phyloP scores from a whole-genome alignment of 2,329 filamentous ascomycete genomes.

The Colletotrichum trifolii region DNA sequence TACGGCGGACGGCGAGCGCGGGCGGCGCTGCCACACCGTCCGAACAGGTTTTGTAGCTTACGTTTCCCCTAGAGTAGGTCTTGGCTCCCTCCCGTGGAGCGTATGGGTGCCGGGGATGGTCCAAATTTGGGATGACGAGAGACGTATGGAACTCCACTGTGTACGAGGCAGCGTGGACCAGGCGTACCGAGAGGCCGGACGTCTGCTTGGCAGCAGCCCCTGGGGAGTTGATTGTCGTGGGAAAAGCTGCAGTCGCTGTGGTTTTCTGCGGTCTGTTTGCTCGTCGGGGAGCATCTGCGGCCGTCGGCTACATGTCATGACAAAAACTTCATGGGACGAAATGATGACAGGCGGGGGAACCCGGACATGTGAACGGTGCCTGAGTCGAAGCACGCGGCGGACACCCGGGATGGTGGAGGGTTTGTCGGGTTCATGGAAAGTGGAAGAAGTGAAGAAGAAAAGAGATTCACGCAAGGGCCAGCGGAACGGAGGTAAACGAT shows the following conservation, averaged over 20 bases:
- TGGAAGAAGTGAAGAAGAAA: constrained; percentile 13
- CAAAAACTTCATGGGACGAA: constrained; percentile 32
- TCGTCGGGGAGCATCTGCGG: constrained; percentile 19
- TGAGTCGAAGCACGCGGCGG: background rate
- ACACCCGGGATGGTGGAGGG: background rate
- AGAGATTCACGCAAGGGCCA: background rate
- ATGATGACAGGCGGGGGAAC: constrained; percentile 25
- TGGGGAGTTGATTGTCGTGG: background rate
- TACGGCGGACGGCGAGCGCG: constrained; percentile 28
- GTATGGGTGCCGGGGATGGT: constrained; percentile 25
- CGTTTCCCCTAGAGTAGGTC: constrained; percentile 33
- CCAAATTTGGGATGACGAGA: constrained; percentile 31
- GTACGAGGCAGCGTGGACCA: constrained; percentile 34
- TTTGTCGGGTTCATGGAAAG: background rate
- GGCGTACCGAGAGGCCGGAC: constrained; percentile 24
- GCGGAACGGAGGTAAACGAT: constrained; percentile 18
- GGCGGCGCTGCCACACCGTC: constrained; percentile 33
- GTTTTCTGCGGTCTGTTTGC: constrained; percentile 4
- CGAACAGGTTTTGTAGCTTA: constrained; percentile 35
- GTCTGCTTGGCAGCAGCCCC: constrained; percentile 21
- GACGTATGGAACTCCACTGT: constrained; percentile 31
- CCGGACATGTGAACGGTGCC: constrained; percentile 22
- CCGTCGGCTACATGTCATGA: constrained; percentile 26
- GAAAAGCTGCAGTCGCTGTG: background rate
- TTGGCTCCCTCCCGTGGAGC: constrained; percentile 32